phyloP scores from a whole-genome alignment of 495 filamentous ascomycete genomes.

The Annulohypoxylon stygium region DNA sequence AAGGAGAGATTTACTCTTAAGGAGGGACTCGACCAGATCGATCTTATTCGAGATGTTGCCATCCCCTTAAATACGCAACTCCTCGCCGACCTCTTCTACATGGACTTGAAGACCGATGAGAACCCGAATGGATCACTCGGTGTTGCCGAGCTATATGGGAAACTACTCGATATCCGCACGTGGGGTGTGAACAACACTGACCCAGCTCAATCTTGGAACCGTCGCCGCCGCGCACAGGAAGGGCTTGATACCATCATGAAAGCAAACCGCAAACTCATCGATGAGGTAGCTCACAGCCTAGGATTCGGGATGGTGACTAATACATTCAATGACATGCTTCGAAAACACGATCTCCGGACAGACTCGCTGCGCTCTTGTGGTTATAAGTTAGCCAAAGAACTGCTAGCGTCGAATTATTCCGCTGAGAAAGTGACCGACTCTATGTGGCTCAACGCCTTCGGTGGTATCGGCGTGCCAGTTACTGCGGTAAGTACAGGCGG shows the following conservation, averaged over 20 bases:
- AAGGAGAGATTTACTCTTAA: conserved; percentile 66
- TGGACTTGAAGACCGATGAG: conserved; percentile 73
- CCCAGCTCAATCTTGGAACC: conserved; percentile 71
- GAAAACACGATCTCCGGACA: conserved; percentile 39
- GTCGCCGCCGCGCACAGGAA: conserved; percentile 65
- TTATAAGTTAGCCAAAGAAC: conserved; percentile 47
- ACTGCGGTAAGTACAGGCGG: conserved; percentile 38
- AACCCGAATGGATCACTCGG: conserved; percentile 69
- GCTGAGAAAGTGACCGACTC: conserved; percentile 52
- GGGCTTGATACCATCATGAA: conserved; percentile 44
- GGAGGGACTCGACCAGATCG: conserved; percentile 73
- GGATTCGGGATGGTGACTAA: conserved; percentile 36
- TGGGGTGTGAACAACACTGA: conserved; percentile 77
- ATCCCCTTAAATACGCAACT: conserved; percentile 57
- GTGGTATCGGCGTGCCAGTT: conserved; percentile 57
- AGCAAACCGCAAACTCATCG: conserved; percentile 48
- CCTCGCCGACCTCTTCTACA: conserved; percentile 67
- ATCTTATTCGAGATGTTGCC: conserved; percentile 78
- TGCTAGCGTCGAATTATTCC: conserved; percentile 42
- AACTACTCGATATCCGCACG: conserved; percentile 70
- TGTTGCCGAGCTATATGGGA: conserved; percentile 69
- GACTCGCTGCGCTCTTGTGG: conserved; percentile 49
- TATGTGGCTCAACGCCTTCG: conserved; percentile 54
- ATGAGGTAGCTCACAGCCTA: conserved; percentile 35
- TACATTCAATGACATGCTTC: conserved; percentile 18